Percentiles rank a stretch among this genome's conserved stretches.
These are phyloP conservation scores for Nigrograna mackinnonii DNA, from an alignment of 2,329 filamentous ascomycete genomes.

Conservation along the genomic window DNA sequence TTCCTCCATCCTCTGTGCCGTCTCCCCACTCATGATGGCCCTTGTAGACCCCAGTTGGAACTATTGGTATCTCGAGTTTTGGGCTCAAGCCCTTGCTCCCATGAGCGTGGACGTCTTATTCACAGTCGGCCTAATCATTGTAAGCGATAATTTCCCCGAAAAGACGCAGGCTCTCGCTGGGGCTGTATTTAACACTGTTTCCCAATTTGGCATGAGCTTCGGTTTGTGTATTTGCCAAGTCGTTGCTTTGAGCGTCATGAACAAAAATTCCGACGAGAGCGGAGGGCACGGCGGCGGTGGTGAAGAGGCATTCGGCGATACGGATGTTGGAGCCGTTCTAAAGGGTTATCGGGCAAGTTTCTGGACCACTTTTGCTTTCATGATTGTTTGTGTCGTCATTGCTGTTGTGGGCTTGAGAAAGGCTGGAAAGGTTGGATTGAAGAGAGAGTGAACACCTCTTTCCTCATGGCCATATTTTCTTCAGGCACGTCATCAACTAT, in stretches of 20 bases:
- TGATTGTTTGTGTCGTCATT: constrained; percentile 18
- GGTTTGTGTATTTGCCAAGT: constrained; percentile 27
- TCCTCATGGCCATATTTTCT: too few species aligned
- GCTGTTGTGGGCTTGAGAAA: constrained; percentile 23
- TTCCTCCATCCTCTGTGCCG: constrained; percentile 46
- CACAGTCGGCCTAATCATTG: constrained; percentile 59
- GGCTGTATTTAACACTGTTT: constrained; percentile 63
- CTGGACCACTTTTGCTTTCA: constrained; percentile 3
- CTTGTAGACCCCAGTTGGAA: constrained; percentile 51
- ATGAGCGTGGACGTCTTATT: constrained; percentile 55
- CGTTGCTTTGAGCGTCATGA: constrained; percentile 20
- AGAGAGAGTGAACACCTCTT: constrained; percentile 28
- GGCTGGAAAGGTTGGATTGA: constrained; percentile 27
- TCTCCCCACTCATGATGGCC: constrained; percentile 59
- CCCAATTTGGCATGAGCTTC: constrained; percentile 57
- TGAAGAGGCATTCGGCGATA: not conserved
- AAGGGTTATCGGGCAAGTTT: constrained; percentile 4
- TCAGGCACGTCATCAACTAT: too few species aligned
- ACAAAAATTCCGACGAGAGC: constrained; percentile 14
- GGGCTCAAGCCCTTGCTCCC: constrained; percentile 50
- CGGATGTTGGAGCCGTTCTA: not conserved
- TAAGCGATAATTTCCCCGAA: constrained; percentile 58
- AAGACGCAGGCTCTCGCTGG: constrained; percentile 63
- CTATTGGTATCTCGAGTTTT: constrained; percentile 56
- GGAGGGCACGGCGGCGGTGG: not conserved